These are phyloP conservation scores for Coemansia sp. DNA, from an alignment of 192 early-diverging fungal genomes.

Conservation along the genomic window DNA sequence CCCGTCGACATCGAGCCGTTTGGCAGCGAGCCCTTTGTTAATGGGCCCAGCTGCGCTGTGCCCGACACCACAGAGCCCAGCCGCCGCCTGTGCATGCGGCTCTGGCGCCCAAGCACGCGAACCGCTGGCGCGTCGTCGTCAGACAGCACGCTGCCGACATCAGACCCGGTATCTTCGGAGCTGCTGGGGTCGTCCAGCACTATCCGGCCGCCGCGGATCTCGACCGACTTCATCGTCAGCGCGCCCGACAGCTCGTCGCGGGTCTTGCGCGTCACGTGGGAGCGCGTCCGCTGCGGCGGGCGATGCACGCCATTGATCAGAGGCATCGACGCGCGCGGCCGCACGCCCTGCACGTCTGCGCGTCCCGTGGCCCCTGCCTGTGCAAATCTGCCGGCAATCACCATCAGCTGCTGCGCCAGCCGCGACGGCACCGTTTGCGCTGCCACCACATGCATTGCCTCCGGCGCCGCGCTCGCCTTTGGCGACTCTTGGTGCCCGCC, in stretches of 20 bases:
- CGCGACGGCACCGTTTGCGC: slow-evolving; percentile 12
- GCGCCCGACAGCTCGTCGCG: slow-evolving; percentile 42
- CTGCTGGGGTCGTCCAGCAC: slow-evolving; percentile 47
- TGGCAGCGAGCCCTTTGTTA: too few relatives aligned
- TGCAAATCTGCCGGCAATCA: slow-evolving; percentile 17
- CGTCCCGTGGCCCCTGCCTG: background rate
- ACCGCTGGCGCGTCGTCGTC: background rate
- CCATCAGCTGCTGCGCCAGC: slow-evolving; percentile 28
- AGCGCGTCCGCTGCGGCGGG: slow-evolving; percentile 33
- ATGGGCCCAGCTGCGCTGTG: background rate
- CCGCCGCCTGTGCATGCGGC: slow-evolving; percentile 1
- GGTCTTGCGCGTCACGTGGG: slow-evolving; percentile 17
- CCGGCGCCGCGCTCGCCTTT: background rate
- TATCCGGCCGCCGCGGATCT: slow-evolving; percentile 50
- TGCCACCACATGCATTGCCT: background rate
- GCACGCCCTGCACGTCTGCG: slow-evolving; percentile 8
- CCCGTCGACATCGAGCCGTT: background rate
- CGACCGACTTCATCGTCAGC: slow-evolving; percentile 52
- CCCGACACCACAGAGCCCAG: background rate
- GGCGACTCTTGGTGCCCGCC: slow-evolving; percentile 2
- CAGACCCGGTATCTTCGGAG: slow-evolving; percentile 22
- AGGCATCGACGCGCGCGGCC: slow-evolving; percentile 51
- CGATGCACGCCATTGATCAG: slow-evolving; percentile 23
- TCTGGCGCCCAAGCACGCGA: background rate
- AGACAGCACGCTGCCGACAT: background rate